Evolutionary conservation across 108 stramenopile genomes (phyloP).

Genomic region (Parmales sp.): DNA sequence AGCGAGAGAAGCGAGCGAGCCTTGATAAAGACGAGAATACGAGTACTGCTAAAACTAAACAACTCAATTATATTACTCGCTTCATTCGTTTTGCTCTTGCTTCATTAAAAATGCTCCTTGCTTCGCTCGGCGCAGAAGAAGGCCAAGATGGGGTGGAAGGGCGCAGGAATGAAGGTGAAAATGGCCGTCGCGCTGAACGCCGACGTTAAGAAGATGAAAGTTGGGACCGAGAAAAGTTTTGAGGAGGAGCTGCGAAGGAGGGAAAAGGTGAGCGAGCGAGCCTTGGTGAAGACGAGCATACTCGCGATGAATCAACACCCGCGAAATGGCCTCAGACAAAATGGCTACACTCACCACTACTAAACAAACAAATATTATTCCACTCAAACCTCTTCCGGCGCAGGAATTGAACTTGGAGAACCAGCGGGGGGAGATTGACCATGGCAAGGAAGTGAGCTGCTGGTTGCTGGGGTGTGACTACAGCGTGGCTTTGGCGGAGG

Average conservation of each 20-base stretch:
- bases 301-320: too few species aligned
- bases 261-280: background rate
- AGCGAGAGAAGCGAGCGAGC: too few species aligned
- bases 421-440: too few species aligned
- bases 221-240: background rate
- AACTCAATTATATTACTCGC: too few species aligned
- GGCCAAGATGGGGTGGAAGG: conserved; percentile 6
- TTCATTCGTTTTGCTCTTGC: too few species aligned
- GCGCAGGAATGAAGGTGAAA: background rate
- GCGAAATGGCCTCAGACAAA: background rate
- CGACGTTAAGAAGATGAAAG: background rate
- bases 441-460: background rate
- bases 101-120: too few species aligned
- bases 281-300: background rate
- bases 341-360: background rate
- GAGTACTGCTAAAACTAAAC: background rate
- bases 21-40: background rate
- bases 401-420: too few species aligned
- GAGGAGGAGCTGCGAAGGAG: background rate
- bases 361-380: too few species aligned
- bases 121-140: background rate
- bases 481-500: background rate
- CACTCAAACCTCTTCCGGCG: too few species aligned
- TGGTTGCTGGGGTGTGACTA: background rate
- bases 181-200: background rate